Evolutionary conservation across 345 rosid species (phyloP), one percentile per base, ranked within the genome.

Genomic region (Carallia brachiata): DNA sequence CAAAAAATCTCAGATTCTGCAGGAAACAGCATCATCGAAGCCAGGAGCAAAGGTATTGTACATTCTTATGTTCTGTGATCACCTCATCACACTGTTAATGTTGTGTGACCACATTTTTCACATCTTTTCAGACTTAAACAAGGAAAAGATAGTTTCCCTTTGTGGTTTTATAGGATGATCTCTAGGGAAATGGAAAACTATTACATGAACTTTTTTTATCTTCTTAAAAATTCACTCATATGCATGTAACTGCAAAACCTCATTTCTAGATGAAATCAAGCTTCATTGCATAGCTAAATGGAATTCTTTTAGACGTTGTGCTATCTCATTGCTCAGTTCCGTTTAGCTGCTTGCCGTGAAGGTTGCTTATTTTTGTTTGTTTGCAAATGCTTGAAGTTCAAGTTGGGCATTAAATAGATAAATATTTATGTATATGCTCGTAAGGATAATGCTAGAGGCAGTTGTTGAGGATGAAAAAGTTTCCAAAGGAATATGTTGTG

Each of bases 1-100:
- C 36, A 78, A 72, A 65, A 72, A 69, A 36, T 77, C 66, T 54
- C 58, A 60, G 61, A 73, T 71, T 77, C 74, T 73, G 70, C 83
- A 70, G 72, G 70, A 76, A 55, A 62, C 63, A 32, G 53, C 56
- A 28, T 31, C 50, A 62, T 36, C 67, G 3, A 77, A 62, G 69
- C 77, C 90, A 34, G 73, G 8, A 64, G 76, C 67, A 52, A 75
- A 84, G 93, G 97, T 91, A 74, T 70, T 65, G 47, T 71, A 3
- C 58, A 8, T 31, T n/a, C 50, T 34, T 60, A 17, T 62, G 2
- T 19, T 57, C 9, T 59, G 6, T 48, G 61, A 50, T 67, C 36
- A 36, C 23, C 61, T 62, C 53, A 44, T 44, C 50, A 3, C 50
- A 10, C 60, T 56, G 10, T 4, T 56, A 56, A 27, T 56, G 13